A percentile compares a stretch with the other conserved stretches of the same genome.
These are phyloP conservation scores for Pseudogymnoascus sp. DNA, from an alignment of 2,329 filamentous ascomycete genomes.

Conservation along the genomic window DNA sequence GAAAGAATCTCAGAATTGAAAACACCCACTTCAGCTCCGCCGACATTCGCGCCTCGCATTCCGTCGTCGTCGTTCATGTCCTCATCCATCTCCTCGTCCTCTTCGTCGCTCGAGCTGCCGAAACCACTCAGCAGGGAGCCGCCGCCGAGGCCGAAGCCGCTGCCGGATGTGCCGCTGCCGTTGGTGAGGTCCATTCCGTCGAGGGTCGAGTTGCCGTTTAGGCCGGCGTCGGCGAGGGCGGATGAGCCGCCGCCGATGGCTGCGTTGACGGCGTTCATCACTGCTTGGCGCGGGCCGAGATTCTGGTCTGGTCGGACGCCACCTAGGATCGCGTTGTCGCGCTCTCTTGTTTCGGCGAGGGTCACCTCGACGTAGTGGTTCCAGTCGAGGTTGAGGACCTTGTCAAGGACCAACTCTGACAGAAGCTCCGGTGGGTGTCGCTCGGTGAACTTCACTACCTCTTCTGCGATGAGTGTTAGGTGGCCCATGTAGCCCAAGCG, in stretches of 20 bases:
- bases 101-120: constrained; percentile 89
- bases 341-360: constrained; percentile 84
- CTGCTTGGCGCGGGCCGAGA: constrained; percentile 65
- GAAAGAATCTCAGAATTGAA: constrained; percentile 29
- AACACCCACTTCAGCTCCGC: constrained; percentile 48
- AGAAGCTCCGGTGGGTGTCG: constrained; percentile 82
- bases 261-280: constrained; percentile 47
- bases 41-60: constrained; percentile 38
- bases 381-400: constrained; percentile 85
- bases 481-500: constrained; percentile 98
- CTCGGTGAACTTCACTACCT: constrained; percentile 97
- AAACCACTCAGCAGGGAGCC: constrained; percentile 81
- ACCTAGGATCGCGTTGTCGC: constrained; percentile 96
- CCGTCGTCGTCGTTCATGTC: constrained; percentile 59
- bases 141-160: constrained; percentile 63
- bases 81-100: constrained; percentile 88
- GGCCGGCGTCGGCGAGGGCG: constrained; percentile 70
- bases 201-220: constrained; percentile 51
- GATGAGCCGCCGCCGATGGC: constrained; percentile 55
- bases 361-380: constrained; percentile 91
- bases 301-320: constrained; percentile 89
- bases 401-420: constrained; percentile 75
- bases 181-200: constrained; percentile 60
- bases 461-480: constrained; percentile 90
- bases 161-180: constrained; percentile 55